These are phyloP conservation scores for Coleophoma cylindrospora DNA, from an alignment of 2,329 filamentous ascomycete species.

Conservation along the genomic window DNA sequence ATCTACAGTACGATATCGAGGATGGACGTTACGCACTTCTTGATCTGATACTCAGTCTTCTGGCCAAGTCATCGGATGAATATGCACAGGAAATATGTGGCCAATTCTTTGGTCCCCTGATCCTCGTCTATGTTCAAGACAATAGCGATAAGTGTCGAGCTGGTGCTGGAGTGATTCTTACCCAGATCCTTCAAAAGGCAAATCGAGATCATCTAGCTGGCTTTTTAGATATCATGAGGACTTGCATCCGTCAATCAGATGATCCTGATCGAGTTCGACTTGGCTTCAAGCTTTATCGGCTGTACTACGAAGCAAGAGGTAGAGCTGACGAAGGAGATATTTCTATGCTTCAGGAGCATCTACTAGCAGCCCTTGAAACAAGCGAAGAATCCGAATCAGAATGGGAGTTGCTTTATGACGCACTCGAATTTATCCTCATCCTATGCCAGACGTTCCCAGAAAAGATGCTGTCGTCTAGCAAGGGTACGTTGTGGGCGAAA, in stretches of 20 bases:
- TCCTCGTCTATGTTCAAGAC: constrained; percentile 84
- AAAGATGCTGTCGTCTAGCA: constrained; percentile 53
- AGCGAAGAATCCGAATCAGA: constrained; percentile 51
- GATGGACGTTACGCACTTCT: constrained; percentile 89
- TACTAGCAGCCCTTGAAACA: constrained; percentile 44
- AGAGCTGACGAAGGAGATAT: constrained; percentile 52
- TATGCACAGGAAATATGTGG: constrained; percentile 77
- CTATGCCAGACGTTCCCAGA: constrained; percentile 63
- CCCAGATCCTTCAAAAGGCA: constrained; percentile 73
- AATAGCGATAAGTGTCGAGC: constrained; percentile 80
- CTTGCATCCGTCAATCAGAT: constrained; percentile 72
- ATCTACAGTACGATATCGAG: constrained; percentile 84
- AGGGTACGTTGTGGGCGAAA: constrained; percentile 64
- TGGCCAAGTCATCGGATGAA: constrained; percentile 78
- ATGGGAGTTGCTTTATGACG: constrained; percentile 70
- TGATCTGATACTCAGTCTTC: constrained; percentile 82
- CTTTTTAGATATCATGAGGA: constrained; percentile 65
- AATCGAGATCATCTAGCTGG: constrained; percentile 66
- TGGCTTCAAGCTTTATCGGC: constrained; percentile 73
- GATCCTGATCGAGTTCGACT: constrained; percentile 67
- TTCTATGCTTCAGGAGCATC: constrained; percentile 43
- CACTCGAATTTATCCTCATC: constrained; percentile 64
- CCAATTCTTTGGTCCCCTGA: constrained; percentile 79
- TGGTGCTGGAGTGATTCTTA: constrained; percentile 74
- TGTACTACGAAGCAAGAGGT: constrained; percentile 71